A percentile compares a stretch with the other conserved stretches of the same genome.
Conservation (phyloP, 2,329 filamentous ascomycete genomes). For the Xylariomycetidae sp. region DNA sequence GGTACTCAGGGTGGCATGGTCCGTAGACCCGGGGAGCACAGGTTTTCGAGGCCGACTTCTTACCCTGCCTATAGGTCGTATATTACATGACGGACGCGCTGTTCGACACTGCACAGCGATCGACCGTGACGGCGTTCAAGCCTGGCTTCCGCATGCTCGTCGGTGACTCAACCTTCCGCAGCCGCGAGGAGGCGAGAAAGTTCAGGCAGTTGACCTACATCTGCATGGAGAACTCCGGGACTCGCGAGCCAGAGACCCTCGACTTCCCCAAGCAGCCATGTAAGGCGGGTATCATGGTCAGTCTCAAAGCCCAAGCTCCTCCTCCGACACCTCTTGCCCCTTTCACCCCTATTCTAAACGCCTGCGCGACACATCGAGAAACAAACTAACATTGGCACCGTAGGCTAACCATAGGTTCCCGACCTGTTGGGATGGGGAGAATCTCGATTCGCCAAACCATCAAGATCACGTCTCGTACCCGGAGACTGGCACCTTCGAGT, state of each 20-base stretch:
- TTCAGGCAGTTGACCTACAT: slow-evolving; percentile 37
- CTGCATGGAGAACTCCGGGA: slow-evolving; percentile 33
- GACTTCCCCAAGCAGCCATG: slow-evolving; percentile 34
- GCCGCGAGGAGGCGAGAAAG: slow-evolving; percentile 28
- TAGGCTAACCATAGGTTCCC: slow-evolving; percentile 35
- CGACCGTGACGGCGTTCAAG: slow-evolving; percentile 40
- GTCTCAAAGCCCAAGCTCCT: too few relatives aligned
- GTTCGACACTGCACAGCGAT: slow-evolving; percentile 30
- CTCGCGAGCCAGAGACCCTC: slow-evolving; percentile 33
- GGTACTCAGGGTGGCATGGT: slow-evolving; percentile 39
- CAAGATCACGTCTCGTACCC: slow-evolving; percentile 40
- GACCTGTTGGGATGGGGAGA: slow-evolving; percentile 29
- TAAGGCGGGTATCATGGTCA: slow-evolving; percentile 37
- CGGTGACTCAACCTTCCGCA: slow-evolving; percentile 32
- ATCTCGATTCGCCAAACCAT: slow-evolving; percentile 27
- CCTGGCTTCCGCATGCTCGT: slow-evolving; percentile 45
- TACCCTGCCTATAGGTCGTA: slow-evolving; percentile 34
- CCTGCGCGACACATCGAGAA: too few relatives aligned
- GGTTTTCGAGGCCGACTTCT: too few relatives aligned
- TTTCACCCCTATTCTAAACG: too few relatives aligned
- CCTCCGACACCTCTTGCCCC: too few relatives aligned
- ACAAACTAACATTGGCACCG: too few relatives aligned
- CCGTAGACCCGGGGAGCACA: slow-evolving; percentile 1
- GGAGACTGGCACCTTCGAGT: slow-evolving; percentile 34
- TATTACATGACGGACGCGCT: slow-evolving; percentile 42